A percentile compares a stretch with the other conserved stretches of the same genome.
phyloP scores from a whole-genome alignment of 371 early-diverging fungal species.

The Smittium mucronatum region DNA sequence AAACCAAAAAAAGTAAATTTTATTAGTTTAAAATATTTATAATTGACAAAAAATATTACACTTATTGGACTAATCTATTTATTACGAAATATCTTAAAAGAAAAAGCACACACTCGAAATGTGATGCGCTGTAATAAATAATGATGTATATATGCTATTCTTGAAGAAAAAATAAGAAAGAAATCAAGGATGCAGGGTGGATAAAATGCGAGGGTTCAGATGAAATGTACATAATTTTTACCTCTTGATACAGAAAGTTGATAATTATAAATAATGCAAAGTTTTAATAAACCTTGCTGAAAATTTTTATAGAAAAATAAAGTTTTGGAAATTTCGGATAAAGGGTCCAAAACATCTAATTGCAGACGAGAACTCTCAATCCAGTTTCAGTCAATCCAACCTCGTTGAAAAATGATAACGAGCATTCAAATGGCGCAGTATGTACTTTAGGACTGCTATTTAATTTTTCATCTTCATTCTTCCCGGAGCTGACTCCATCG shows the following conservation, averaged over 20 bases:
- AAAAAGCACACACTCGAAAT: too few species aligned
- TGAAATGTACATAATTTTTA: neutral
- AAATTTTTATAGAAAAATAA: too few species aligned
- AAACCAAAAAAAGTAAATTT: too few species aligned
- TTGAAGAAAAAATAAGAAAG: neutral
- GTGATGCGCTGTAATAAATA: neutral
- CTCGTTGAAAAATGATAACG: neutral
- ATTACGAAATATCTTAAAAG: neutral
- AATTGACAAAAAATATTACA: neutral
- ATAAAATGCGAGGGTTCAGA: neutral
- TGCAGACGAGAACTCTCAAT: neutral
- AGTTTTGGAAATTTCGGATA: neutral
- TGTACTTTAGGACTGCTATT: neutral
- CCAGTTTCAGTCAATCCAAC: neutral
- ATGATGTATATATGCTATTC: neutral
- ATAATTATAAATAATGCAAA: neutral
- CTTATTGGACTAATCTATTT: neutral
- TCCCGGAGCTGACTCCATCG: neutral
- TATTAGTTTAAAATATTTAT: too few species aligned
- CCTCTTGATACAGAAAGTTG: neutral
- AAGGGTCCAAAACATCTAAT: neutral
- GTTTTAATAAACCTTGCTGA: neutral
- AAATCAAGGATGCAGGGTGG: neutral
- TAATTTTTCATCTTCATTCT: neutral
- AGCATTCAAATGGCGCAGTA: neutral